These are phyloP conservation scores for Lachancea cidri DNA, from an alignment of 805 yeast species.

Conservation along the genomic window DNA sequence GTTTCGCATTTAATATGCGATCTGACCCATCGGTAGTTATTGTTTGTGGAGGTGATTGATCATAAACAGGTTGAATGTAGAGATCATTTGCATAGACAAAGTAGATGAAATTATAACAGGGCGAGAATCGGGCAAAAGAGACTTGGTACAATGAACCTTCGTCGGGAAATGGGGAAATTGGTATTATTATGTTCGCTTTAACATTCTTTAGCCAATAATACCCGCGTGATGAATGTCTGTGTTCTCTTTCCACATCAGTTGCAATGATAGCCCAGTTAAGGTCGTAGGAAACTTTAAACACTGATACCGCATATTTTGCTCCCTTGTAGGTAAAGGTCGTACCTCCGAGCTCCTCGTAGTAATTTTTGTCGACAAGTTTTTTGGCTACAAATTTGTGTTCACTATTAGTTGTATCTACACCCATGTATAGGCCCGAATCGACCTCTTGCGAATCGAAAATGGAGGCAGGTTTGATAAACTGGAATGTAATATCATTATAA, in stretches of 20 bases:
- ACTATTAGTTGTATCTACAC: slow-evolving; percentile 12
- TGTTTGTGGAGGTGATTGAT: slow-evolving; percentile 9
- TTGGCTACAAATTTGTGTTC: slow-evolving; percentile 22
- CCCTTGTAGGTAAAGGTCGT: slow-evolving; percentile 40
- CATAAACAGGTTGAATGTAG: slow-evolving; percentile 39
- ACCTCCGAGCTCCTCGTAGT: slow-evolving; percentile 22
- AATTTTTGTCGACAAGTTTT: slow-evolving; percentile 28
- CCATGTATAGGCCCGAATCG: slow-evolving; percentile 44
- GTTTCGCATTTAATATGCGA: slow-evolving; percentile 57
- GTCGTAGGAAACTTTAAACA: slow-evolving; percentile 41
- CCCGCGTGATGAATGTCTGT: slow-evolving; percentile 66
- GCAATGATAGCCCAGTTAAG: slow-evolving; percentile 48
- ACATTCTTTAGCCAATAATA: slow-evolving; percentile 59
- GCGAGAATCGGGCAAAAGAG: slow-evolving; percentile 56
- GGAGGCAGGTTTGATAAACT: slow-evolving; percentile 25
- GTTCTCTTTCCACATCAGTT: slow-evolving; percentile 47
- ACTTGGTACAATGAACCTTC: slow-evolving; percentile 22
- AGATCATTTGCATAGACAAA: slow-evolving; percentile 54
- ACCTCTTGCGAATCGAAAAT: slow-evolving; percentile 18
- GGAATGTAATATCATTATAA: slow-evolving; percentile 18
- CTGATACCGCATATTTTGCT: slow-evolving; percentile 35
- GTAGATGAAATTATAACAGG: slow-evolving; percentile 49
- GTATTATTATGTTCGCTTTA: slow-evolving; percentile 30
- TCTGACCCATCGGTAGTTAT: slow-evolving; percentile 45
- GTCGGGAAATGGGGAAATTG: slow-evolving; percentile 25